Percentiles rank a stretch among this genome's conserved stretches.
Evolutionary conservation across 208 protist species (phyloP).

Genomic region (Leishmania tropica): DNA sequence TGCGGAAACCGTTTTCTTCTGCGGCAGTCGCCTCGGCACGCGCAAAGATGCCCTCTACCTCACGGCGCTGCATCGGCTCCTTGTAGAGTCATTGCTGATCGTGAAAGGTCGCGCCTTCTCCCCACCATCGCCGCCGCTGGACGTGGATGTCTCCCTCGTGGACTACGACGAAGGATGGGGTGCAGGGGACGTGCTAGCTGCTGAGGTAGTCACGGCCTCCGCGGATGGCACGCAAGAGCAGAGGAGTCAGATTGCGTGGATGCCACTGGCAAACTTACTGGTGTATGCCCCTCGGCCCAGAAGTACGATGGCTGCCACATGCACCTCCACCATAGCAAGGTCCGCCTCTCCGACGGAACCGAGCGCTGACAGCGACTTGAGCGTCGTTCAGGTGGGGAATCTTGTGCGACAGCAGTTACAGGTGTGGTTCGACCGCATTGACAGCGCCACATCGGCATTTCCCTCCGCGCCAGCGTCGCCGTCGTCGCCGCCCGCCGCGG

Average conservation of each 20-base stretch:
- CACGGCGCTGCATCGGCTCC: slow-evolving; percentile 9
- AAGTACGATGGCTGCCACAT: neutral
- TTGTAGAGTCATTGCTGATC: slow-evolving; percentile 1
- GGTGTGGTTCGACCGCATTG: slow-evolving; percentile 23
- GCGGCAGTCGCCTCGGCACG: slow-evolving; percentile 5
- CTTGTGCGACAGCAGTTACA: slow-evolving; percentile 7
- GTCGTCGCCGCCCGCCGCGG: slow-evolving; percentile 4
- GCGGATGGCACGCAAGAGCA: neutral
- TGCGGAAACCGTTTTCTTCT: slow-evolving; percentile 10
- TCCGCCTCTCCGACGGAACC: neutral
- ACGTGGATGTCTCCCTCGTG: slow-evolving; percentile 41
- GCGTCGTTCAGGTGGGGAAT: neutral
- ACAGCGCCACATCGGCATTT: slow-evolving; percentile 12
- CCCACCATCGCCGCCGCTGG: neutral
- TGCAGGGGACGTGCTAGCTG: slow-evolving; percentile 40
- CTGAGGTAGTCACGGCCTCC: neutral
- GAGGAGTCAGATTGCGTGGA: neutral
- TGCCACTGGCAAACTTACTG: neutral
- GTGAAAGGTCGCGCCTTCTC: neutral
- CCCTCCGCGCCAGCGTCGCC: neutral
- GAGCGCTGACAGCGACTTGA: neutral
- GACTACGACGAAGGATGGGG: slow-evolving; percentile 53
- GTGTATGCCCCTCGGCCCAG: neutral
- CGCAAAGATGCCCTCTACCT: slow-evolving; percentile 22
- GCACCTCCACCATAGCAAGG: neutral